These are phyloP conservation scores for Euphrasia confusa DNA, from an alignment of 257 asterid genomes.

Conservation along the genomic window DNA sequence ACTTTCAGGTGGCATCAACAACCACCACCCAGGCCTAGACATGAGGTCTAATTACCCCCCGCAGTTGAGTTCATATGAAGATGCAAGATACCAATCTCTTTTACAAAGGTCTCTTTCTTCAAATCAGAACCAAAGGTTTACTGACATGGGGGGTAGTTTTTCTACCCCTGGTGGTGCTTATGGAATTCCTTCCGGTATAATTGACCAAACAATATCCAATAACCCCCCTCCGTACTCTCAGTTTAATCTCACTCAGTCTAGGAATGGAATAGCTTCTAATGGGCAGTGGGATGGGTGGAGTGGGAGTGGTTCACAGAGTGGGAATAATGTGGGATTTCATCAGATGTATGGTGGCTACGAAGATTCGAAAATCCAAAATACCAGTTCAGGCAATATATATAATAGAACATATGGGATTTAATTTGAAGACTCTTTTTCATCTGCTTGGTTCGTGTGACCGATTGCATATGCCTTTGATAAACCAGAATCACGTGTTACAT, in stretches of 20 bases:
- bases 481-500: constrained; percentile 12
- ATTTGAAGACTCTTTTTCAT: constrained; percentile 22
- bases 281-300: constrained; percentile 90
- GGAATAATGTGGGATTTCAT: constrained; percentile 51
- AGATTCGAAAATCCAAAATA: constrained; percentile 65
- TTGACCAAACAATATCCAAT: constrained; percentile 59
- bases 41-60: constrained; percentile 52
- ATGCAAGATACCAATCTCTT: constrained; percentile 58
- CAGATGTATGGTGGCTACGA: constrained; percentile 63
- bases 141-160: constrained; percentile 41
- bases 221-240: constrained; percentile 60
- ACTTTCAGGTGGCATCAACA: constrained; percentile 34
- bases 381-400: constrained; percentile 66
- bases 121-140: constrained; percentile 64
- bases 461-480: constrained; percentile 28
- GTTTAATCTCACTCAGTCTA: constrained; percentile 49
- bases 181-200: constrained; percentile 58
- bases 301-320: constrained; percentile 70
- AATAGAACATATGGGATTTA: constrained; percentile 74
- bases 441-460: constrained; percentile 28
- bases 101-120: constrained; percentile 63
- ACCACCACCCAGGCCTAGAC: constrained; percentile 45
- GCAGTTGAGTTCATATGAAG: constrained; percentile 58
- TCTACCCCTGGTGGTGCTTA: constrained; percentile 50
- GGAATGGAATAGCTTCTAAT: constrained; percentile 57